A percentile compares a stretch with the other conserved stretches of the same genome.
These are phyloP conservation scores for Allium fistulosum DNA, from an alignment of 106 monocot species.

Conservation along the genomic window DNA sequence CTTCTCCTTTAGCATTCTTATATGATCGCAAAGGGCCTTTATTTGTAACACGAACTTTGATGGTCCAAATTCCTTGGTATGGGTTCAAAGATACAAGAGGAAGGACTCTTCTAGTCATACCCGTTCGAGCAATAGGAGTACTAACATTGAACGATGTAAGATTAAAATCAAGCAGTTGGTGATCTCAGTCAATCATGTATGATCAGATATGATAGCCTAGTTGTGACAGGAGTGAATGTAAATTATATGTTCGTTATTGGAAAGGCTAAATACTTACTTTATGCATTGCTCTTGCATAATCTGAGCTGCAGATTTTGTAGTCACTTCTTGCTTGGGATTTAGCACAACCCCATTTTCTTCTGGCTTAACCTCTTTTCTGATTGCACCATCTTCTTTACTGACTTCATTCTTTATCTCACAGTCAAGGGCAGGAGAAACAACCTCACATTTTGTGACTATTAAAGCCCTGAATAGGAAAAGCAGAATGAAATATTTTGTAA, in stretches of 20 bases:
- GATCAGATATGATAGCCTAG: not conserved
- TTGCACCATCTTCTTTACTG: constrained; percentile 15
- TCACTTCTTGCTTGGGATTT: constrained; percentile 63
- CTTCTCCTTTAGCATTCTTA: constrained; percentile 83
- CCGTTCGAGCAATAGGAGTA: constrained; percentile 75
- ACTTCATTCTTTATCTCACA: constrained; percentile 52
- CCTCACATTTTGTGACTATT: constrained; percentile 81
- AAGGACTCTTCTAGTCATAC: constrained; percentile 87
- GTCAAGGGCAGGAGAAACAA: constrained; percentile 57
- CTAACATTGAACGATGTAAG: constrained; percentile 5
- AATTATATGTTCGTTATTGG: not conserved
- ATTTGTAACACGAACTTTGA: constrained; percentile 84
- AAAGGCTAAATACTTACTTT: constrained; percentile 46
- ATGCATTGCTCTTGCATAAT: constrained; percentile 69
- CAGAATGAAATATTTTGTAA: too few relatives aligned
- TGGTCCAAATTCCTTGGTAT: constrained; percentile 95
- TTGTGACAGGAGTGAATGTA: not conserved
- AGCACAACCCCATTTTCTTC: constrained; percentile 16
- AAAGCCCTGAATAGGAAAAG: constrained; percentile 44
- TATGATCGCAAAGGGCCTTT: constrained; percentile 81
- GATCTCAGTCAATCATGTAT: too few relatives aligned
- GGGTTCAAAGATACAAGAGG: constrained; percentile 93
- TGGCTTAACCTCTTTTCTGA: too few relatives aligned
- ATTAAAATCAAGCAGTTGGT: not conserved
- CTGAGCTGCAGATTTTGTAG: constrained; percentile 76